Evolutionary conservation across 2,329 filamentous ascomycete species (phyloP), one percentile per base, ranked within the genome.

Genomic region (Knufia petricola): DNA sequence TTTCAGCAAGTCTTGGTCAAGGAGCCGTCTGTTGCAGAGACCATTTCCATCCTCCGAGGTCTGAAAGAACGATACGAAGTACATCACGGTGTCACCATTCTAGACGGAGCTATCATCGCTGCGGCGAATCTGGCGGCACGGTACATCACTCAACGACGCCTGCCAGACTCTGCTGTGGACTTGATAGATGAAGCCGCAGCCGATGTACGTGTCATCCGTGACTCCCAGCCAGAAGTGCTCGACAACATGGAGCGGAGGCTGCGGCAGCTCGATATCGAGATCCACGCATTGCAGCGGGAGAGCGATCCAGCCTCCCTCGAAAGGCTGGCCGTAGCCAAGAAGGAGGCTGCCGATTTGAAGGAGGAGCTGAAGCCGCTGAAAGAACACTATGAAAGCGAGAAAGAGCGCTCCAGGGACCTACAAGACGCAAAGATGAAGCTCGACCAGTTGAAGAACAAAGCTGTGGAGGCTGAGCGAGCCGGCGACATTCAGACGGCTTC

Each of bases 1-100:
- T 98, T 98, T 77, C 92, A 98, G 66, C 92, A 98, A 68, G 92
- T 98, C 32, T 69, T 98, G 38, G 90, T 96, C 65, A 95, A 95
- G 71, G 92, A 98, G 64, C 92, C 92, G 2, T 76, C 80, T 4
- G 82, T 96, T 42, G 67, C 79, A 1, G 92, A 98, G 69, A 96
- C 92, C 12, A 80, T 98, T 54, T 98, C 92, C 19, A 98, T 98
- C 61, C 82, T 98, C n/a, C 87, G 92, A 75, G 92, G 92, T 63
- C 73, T 98, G 55, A 98, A 96, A 73, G 90, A 96, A 66, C 87
- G 88, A 65, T 98, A 96, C 69, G 92, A 98, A 70, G 87, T 94
- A 43, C 92, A 98, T 67, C 92, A 98, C 66, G 89, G 90, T 75
- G 92, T 98, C 60, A 96, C 82, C 57, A 98, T 98, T 57, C 81